These are phyloP conservation scores for Ceratocystis colombiana DNA, from an alignment of 2,329 filamentous ascomycete species.

Conservation along the genomic window DNA sequence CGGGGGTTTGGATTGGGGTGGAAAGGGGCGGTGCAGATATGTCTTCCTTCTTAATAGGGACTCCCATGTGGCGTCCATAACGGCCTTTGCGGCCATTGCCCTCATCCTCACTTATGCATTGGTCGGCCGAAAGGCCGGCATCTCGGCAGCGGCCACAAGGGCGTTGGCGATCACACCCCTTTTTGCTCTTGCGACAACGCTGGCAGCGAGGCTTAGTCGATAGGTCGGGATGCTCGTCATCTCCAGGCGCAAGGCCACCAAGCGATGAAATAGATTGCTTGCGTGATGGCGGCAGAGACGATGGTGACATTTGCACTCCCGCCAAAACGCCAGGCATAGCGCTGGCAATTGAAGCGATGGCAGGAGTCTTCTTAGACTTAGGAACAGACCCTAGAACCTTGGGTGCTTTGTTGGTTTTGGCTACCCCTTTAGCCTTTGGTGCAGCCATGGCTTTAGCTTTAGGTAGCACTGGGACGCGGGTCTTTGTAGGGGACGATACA, in stretches of 20 bases:
- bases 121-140: conserved; percentile 83
- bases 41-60: conserved; percentile 52
- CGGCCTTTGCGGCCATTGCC: conserved; percentile 93
- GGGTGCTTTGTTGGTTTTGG: conserved; percentile 40
- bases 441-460: conserved; percentile 33
- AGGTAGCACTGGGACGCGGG: conserved; percentile 26
- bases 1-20: conserved; percentile 23
- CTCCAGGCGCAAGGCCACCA: conserved; percentile 43
- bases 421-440: conserved; percentile 32
- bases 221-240: conserved; percentile 84
- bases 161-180: conserved; percentile 92
- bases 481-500: conserved; percentile 22
- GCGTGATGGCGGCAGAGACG: conserved; percentile 60
- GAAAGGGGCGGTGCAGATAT: conserved; percentile 33
- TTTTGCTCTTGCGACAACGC: conserved; percentile 98
- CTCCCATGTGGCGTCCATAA: conserved; percentile 65
- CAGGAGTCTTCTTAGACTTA: conserved; percentile 44
- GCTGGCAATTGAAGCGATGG: conserved; percentile 30
- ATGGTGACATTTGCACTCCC: conserved; percentile 44
- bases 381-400: conserved; percentile 37
- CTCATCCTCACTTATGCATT: conserved; percentile 95
- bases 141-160: conserved; percentile 94
- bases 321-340: conserved; percentile 30
- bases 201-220: conserved; percentile 96
- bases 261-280: conserved; percentile 63